Evolutionary conservation across 2,329 filamentous ascomycete genomes (phyloP).

Genomic region (Microdochium paspali): DNA sequence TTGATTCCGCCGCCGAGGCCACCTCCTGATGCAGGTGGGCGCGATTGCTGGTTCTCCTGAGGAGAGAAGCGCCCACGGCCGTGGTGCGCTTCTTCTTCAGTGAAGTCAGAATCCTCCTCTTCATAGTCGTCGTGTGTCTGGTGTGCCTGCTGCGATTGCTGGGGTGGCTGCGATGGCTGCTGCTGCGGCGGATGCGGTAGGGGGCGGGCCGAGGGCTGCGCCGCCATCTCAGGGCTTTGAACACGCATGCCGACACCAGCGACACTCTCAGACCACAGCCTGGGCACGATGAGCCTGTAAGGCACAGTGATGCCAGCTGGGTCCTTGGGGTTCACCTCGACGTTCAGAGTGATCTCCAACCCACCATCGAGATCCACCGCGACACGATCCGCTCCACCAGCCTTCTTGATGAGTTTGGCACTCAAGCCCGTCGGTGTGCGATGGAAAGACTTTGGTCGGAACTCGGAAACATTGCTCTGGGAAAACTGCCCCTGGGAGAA

Average conservation of each 20-base stretch:
- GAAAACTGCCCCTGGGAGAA: not conserved
- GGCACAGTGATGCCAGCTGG: slow-evolving; percentile 81
- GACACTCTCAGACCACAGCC: slow-evolving; percentile 47
- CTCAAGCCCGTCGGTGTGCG: slow-evolving; percentile 63
- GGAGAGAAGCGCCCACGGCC: not conserved
- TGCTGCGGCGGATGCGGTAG: not conserved
- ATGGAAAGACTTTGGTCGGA: slow-evolving; percentile 38
- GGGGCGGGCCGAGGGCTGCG: not conserved
- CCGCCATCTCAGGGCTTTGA: not conserved
- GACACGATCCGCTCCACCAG: slow-evolving; percentile 32
- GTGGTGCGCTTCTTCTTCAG: not conserved
- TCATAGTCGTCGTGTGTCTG: not conserved
- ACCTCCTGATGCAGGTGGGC: not conserved
- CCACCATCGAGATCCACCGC: slow-evolving; percentile 73
- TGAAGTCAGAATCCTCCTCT: not conserved
- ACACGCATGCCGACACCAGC: not conserved
- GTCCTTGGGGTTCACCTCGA: slow-evolving; percentile 79
- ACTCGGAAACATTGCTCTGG: not conserved
- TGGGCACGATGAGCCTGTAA: slow-evolving; percentile 79
- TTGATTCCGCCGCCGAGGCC: slow-evolving; percentile 6
- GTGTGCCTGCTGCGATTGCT: not conserved
- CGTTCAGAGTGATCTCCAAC: slow-evolving; percentile 78
- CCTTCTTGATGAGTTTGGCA: slow-evolving; percentile 47
- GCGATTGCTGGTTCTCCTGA: not conserved
- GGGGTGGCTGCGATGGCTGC: not conserved